Evolutionary conservation across 345 rosid species (phyloP), one percentile per base, ranked within the genome.

Genomic region (Populus euphratica): DNA sequence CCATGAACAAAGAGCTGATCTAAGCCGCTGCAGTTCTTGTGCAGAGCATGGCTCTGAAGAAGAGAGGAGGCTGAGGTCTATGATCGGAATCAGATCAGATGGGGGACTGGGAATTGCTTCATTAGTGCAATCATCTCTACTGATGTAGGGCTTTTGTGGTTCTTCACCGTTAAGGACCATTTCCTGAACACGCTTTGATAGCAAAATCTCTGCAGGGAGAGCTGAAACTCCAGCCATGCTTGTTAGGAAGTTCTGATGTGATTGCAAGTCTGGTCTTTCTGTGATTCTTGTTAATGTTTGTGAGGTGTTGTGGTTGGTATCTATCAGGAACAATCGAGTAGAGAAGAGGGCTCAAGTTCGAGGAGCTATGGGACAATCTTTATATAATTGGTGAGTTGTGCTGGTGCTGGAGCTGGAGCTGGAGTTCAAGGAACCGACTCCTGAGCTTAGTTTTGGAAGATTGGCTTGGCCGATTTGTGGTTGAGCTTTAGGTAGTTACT

Each of bases 151-250:
- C 2, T 70, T 65, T 47, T 31, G 82, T 61, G 82, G 82, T 61
- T 79, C 75, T 62, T 79, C 82, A 44, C 75, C 78, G 36, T 69
- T 16, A 67, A 74, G 77, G 65, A 79, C 82, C 75, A 59, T 79
- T 17, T 79, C 75, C 62, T 79, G 78, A 25, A 74, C 89, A 33
- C 88, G 85, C 73, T 73, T 83, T 66, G 84, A 63, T 14, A 88
- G 77, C 80, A 88, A 54, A 44, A 83, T 73, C 69, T 85, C 83
- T 25, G 81, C 83, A 8, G 78, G 82, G 14, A 31, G 64, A 66
- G 12, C 0, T 1, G 83, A 61, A 63, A 10, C 65, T 41, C 38
- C 77, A 8, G 83, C 81, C 90, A 87, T 87, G 78, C 31, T 72
- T 35, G 25, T 1, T 17, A 8, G 27, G 8, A 29, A 70, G 27